A percentile compares a stretch with the other conserved stretches of the same genome.
phyloP scores from a whole-genome alignment of 75 land plant species.

The Ceratopteris richardii region DNA sequence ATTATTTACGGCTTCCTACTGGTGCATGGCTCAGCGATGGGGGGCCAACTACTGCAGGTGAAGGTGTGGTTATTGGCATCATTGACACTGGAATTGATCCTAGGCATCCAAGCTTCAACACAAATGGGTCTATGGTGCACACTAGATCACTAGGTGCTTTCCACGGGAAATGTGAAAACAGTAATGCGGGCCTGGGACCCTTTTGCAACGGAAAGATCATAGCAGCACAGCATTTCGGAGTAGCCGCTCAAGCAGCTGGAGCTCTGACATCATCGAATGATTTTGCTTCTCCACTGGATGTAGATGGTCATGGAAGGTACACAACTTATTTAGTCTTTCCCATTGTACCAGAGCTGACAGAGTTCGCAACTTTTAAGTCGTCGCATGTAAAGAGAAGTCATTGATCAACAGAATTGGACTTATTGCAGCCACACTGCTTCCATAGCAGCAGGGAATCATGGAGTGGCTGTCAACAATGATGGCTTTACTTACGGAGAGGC shows the following conservation, averaged over 20 bases:
- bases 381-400: too few relatives aligned
- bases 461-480: constrained; percentile 66
- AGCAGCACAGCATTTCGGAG: constrained; percentile 90
- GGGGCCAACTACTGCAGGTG: constrained; percentile 73
- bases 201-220: constrained; percentile 92
- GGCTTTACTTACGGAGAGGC: constrained; percentile 73
- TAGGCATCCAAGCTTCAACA: constrained; percentile 79
- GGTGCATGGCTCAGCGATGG: constrained; percentile 79
- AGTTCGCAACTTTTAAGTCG: too few relatives aligned
- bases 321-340: too few relatives aligned
- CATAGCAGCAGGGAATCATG: constrained; percentile 76
- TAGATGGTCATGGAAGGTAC: constrained; percentile 96
- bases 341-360: too few relatives aligned
- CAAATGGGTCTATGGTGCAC: constrained; percentile 27
- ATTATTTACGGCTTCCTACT: constrained; percentile 74
- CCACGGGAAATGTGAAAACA: constrained; percentile 65
- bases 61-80: constrained; percentile 73
- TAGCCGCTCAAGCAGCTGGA: constrained; percentile 80
- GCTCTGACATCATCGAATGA: constrained; percentile 67
- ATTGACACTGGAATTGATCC: constrained; percentile 91
- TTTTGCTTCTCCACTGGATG: constrained; percentile 88
- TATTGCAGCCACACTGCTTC: constrained; percentile 82
- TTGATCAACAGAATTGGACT: too few relatives aligned
- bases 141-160: constrained; percentile 54
- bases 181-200: constrained; percentile 34